phyloP scores from a whole-genome alignment of 345 rosid species.

The Dipteronia sinensis region DNA sequence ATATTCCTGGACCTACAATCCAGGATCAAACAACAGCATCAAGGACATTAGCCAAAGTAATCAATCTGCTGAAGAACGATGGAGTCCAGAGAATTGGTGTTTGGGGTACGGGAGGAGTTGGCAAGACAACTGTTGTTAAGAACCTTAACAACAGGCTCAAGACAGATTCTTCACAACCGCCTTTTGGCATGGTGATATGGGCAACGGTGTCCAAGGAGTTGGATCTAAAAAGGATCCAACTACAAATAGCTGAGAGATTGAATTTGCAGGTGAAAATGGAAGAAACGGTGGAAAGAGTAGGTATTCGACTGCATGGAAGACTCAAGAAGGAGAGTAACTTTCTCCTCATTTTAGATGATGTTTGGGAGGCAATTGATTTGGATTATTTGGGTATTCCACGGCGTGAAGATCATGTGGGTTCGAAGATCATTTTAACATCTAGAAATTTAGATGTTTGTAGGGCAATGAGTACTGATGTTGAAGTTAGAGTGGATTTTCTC shows the following conservation, averaged over 20 bases:
- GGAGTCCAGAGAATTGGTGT: constrained; percentile 26
- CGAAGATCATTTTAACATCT: constrained; percentile 30
- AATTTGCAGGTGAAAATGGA: constrained; percentile 25
- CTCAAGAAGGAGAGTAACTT: constrained; percentile 21
- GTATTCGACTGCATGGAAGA: constrained; percentile 17
- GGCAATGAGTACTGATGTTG: constrained; percentile 25
- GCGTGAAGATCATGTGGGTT: constrained; percentile 5
- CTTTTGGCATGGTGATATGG: constrained; percentile 28
- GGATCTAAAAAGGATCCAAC: constrained; percentile 25
- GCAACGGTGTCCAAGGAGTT: constrained; percentile 28
- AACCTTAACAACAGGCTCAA: constrained; percentile 34
- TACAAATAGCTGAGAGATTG: constrained; percentile 33
- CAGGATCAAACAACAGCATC: constrained; percentile 35
- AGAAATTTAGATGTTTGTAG: constrained; percentile 25
- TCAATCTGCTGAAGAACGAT: constrained; percentile 21
- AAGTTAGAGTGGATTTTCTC: constrained; percentile 24
- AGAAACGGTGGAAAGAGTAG: constrained; percentile 22
- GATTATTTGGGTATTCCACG: constrained; percentile 29
- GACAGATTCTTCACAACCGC: background rate
- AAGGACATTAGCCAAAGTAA: constrained; percentile 24
- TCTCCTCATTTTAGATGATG: constrained; percentile 40
- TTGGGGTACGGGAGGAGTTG: constrained; percentile 41
- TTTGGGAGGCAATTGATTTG: constrained; percentile 31
- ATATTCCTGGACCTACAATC: constrained; percentile 36
- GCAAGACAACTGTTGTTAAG: constrained; percentile 36